Base-by-base conservation (phyloP, 768 basidiomycete species). In the Galerina sulciceps region DNA sequence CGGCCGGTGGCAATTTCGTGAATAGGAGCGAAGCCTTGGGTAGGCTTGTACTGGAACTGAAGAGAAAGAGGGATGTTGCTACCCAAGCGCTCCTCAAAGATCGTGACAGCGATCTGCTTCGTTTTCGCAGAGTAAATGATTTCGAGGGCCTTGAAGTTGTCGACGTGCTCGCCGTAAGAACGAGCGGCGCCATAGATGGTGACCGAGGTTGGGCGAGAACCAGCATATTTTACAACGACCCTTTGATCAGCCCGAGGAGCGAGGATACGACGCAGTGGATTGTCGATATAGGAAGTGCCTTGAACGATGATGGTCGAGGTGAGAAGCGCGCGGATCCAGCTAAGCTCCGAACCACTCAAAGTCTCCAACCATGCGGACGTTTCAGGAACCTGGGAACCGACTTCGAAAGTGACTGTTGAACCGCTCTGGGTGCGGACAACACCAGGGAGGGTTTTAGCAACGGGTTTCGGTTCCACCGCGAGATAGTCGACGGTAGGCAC, bases 401-500 rank as follows among this genome's bases (percentile, higher is more conserved):
- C 74, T 37, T 80, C 70, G 65, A 84, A 85, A 2, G 76, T 79
- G 52, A 85, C 73, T 2, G 79, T 68, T 17, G 79, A 77, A 6
- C 79, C 76, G 9, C 63, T 64, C 59, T 82, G 76, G 15, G 79
- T 72, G 42, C 74, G 71, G 37, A 75, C 68, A 41, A 89, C 76
- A 51, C 79, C 76, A 22, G 82, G 57, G 40, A 79, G 55, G 14
- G 62, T 67, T 17, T 73, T 54, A 41, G 76, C 66, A 63, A 70
- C 60, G 17, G 77, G 55, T 40, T 68, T 67, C 20, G 85, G 79
- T 6, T 71, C 64, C 36, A 75, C 74, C 44, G 85, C 81, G 53
- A 99, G 87, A 72, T 96, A 99, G 68, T 96, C 96, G 65, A 93
- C 70, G 8, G 79, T 80, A 2, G 97, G 97, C 50, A 99, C 83